Conservation (phyloP, 2,329 filamentous ascomycete species). For the Fusarium compactum region DNA sequence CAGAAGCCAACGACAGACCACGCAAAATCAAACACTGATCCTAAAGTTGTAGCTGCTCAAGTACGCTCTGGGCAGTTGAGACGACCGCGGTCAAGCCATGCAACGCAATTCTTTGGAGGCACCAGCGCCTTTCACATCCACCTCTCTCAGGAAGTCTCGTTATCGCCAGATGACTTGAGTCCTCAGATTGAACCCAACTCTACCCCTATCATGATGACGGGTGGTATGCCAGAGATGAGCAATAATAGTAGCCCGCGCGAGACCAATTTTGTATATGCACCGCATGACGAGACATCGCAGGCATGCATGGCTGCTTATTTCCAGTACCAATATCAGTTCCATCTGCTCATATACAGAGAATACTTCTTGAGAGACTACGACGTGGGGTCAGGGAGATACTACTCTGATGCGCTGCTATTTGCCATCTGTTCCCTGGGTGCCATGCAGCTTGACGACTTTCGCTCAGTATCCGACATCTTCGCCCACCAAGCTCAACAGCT, state of each 20-base stretch:
- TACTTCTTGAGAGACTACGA: constrained; percentile 64
- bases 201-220: constrained; percentile 18
- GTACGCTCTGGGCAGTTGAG: constrained; percentile 53
- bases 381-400: constrained; percentile 59
- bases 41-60: constrained; percentile 50
- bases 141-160: constrained; percentile 47
- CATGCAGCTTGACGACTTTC: constrained; percentile 57
- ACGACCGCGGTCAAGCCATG: constrained; percentile 55
- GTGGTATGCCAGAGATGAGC: constrained; percentile 22
- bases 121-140: constrained; percentile 61
- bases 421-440: constrained; percentile 63
- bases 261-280: constrained; percentile 53
- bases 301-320: constrained; percentile 62
- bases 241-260: constrained; percentile 39
- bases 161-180: constrained; percentile 28
- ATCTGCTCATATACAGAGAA: constrained; percentile 64
- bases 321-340: constrained; percentile 60
- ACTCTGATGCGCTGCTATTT: constrained; percentile 63
- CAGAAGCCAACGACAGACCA: constrained; percentile 34
- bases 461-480: constrained; percentile 57
- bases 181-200: constrained; percentile 30
- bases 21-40: constrained; percentile 45
- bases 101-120: constrained; percentile 61
- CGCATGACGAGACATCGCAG: constrained; percentile 59
- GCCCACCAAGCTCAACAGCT: constrained; percentile 59